Evolutionary conservation across 2,329 filamentous ascomycete species (phyloP), one percentile per base, ranked within the genome.

Genomic region (Pseudovirgaria hyperparasitica): DNA sequence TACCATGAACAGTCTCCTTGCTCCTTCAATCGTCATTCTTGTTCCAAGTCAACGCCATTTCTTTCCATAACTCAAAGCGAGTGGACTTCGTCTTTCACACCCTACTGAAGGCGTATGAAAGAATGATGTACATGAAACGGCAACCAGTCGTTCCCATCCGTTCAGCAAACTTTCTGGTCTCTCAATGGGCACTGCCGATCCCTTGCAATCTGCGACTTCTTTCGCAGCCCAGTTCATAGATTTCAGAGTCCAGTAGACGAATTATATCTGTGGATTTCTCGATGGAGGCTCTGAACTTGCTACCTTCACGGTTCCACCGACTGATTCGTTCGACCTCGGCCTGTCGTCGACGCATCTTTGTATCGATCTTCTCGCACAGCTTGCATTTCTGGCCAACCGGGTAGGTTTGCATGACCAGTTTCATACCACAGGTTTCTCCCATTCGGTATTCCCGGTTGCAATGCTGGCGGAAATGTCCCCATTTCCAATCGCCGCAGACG

Each of bases 381-480:
- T 80, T 82, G 65, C 87, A 96, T 43, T 72, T 70, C 29, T 70
- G 70, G 22, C 54, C 42, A 28, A 77, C 65, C 32, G 63, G 62
- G 37, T 72, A 65, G 15, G 82, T 86, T 42, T 72, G 63, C 62
- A 80, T 85, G 48, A 93, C 76, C 38, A 93, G 71, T 60, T 84
- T 92, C 61, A 93, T 77, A 35, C 87, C 87, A 59, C 87, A 96
- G 19, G 87, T 94, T 65, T 96, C 87, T 46, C 87, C 87, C 40
- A 82, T 93, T 39, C 87, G 81, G 62, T 92, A 92, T 55, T 94
- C 87, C 58, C 84, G 85, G 56, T 80, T 77, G 68, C 87, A 96
- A 53, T 92, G 86, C 56, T 86, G 72, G 40, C 81, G 76, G 64
- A 94, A 94, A 60, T 78, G 79, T 40, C 82, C 81, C 86, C 86